phyloP scores from a whole-genome alignment of 768 basidiomycete species.

The Boletus edulis region DNA sequence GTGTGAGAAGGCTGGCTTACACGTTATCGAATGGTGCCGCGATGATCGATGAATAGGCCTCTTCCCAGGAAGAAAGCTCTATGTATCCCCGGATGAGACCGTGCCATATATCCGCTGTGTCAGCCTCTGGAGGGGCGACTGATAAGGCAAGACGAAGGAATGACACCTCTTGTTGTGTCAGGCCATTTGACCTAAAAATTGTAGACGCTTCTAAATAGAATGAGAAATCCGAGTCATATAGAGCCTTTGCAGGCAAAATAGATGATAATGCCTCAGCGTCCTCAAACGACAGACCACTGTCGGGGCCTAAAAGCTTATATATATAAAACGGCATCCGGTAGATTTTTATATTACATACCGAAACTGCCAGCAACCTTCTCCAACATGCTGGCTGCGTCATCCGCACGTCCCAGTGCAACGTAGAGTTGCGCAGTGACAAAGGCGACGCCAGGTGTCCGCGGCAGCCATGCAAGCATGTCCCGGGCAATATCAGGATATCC shows the following conservation, averaged over 20 bases:
- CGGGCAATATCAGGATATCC: constrained; percentile 60
- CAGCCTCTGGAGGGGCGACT: constrained; percentile 49
- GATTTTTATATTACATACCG: constrained; percentile 45
- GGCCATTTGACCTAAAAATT: constrained; percentile 63
- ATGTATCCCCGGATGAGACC: constrained; percentile 73
- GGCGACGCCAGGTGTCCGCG: constrained; percentile 69
- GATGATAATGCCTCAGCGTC: constrained; percentile 60
- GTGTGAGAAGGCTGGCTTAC: constrained; percentile 48
- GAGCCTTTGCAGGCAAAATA: constrained; percentile 57
- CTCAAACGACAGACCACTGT: constrained; percentile 51
- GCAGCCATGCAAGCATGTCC: constrained; percentile 74
- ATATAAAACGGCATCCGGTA: background rate
- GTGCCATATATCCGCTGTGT: constrained; percentile 74
- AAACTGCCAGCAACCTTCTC: constrained; percentile 76
- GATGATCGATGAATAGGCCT: constrained; percentile 82
- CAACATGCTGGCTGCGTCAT: constrained; percentile 70
- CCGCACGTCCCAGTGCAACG: constrained; percentile 62
- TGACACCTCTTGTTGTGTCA: constrained; percentile 59
- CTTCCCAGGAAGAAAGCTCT: constrained; percentile 74
- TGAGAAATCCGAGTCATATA: constrained; percentile 59
- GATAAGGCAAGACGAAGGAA: constrained; percentile 83
- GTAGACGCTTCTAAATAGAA: constrained; percentile 78
- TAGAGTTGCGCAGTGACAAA: constrained; percentile 72
- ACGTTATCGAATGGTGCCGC: constrained; percentile 71
- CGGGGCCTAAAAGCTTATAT: constrained; percentile 37